Percentiles rank a stretch among this genome's conserved stretches.
Conservation (phyloP, 2,329 filamentous ascomycete genomes). For the Meredithiella fracta region DNA sequence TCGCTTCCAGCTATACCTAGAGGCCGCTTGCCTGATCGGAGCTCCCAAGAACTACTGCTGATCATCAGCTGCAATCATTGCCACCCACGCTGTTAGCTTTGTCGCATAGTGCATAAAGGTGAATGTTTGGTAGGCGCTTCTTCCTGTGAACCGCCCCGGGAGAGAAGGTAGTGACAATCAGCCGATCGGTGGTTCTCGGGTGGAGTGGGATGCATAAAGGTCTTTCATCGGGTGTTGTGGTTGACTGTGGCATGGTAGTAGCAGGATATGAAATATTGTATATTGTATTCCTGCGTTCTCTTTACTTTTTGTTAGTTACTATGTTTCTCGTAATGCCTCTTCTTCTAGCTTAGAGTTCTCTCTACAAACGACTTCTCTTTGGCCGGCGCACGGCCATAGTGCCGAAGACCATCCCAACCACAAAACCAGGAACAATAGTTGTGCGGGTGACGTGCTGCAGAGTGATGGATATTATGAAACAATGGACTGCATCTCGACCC, state of each 20-base stretch:
- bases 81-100: background rate
- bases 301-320: background rate
- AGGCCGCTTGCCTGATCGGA: background rate
- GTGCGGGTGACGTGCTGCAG: background rate
- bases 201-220: background rate
- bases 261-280: no score
- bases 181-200: background rate
- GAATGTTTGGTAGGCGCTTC: background rate
- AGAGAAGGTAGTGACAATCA: background rate
- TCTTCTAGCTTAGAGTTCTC: background rate
- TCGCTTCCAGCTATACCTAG: no score
- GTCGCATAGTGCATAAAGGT: background rate
- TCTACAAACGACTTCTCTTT: no score
- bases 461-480: background rate
- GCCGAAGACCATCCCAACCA: background rate
- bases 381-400: background rate
- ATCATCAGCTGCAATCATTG: background rate
- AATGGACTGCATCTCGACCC: background rate
- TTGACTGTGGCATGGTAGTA: background rate
- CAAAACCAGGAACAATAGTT: background rate
- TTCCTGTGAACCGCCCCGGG: background rate
- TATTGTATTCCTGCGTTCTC: no score
- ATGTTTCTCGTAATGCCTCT: background rate
- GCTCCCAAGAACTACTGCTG: background rate
- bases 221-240: background rate